Conservation (phyloP, 441 rosid species). For the Corymbia citriodora region DNA sequence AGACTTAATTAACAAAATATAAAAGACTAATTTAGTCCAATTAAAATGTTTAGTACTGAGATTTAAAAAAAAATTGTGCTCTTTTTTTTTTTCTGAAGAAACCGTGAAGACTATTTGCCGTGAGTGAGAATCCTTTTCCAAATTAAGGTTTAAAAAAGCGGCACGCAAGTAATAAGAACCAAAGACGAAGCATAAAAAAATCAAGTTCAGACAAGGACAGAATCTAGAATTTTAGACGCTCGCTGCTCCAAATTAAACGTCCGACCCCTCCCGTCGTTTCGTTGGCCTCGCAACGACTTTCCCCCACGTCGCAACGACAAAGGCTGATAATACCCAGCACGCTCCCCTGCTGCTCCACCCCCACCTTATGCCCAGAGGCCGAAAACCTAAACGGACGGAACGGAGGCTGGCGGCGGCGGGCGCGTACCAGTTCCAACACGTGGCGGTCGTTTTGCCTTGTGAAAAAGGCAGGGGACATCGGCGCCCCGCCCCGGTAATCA, state of each 20-base stretch:
- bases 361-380: neutral
- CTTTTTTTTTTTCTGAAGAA: too few species aligned
- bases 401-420: neutral
- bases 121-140: neutral
- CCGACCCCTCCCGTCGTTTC: neutral
- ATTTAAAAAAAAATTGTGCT: too few species aligned
- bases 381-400: neutral
- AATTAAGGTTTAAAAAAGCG: neutral
- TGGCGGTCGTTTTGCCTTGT: neutral
- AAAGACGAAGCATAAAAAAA: neutral
- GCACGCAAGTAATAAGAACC: neutral
- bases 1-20: accelerated
- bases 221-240: neutral
- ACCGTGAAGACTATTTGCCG: neutral
- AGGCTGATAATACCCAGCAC: neutral
- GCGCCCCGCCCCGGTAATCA: neutral
- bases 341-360: neutral
- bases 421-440: neutral
- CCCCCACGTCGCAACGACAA: neutral
- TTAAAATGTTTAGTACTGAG: too few species aligned
- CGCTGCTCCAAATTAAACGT: neutral
- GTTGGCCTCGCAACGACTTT: neutral
- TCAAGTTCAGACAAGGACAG: neutral
- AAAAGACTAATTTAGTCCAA: too few species aligned
- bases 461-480: neutral